These are phyloP conservation scores for Fusarium chuoi DNA, from an alignment of 2,329 filamentous ascomycete species.

Conservation along the genomic window DNA sequence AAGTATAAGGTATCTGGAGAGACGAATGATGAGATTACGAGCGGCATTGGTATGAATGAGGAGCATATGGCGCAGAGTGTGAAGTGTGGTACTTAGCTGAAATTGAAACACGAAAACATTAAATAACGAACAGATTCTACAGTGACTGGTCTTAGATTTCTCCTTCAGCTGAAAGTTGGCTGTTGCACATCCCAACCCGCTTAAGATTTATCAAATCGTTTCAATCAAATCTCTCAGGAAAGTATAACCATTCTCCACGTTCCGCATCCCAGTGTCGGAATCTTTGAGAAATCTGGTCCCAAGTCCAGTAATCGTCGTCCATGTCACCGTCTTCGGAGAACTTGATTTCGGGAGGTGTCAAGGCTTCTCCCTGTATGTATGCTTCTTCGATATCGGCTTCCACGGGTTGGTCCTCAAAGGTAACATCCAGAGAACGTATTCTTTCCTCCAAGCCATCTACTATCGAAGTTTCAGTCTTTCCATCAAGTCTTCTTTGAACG, in stretches of 20 bases:
- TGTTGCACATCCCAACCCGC: background rate
- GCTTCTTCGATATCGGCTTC: constrained; percentile 17
- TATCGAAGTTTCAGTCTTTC: background rate
- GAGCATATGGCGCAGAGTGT: background rate
- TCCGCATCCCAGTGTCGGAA: constrained; percentile 42
- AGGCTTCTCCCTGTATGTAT: constrained; percentile 28
- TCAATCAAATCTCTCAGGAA: constrained; percentile 42
- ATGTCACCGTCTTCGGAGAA: constrained; percentile 29
- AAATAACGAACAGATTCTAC: background rate
- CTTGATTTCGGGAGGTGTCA: constrained; percentile 36
- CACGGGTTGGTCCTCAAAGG: background rate
- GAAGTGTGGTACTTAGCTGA: background rate
- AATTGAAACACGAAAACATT: background rate
- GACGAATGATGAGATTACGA: background rate
- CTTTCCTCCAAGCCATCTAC: constrained; percentile 8
- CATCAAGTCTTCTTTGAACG: constrained; percentile 2
- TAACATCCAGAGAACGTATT: constrained; percentile 9
- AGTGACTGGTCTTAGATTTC: background rate
- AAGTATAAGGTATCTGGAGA: background rate
- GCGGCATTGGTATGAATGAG: background rate
- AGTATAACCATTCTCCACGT: constrained; percentile 35
- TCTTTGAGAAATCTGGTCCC: constrained; percentile 23
- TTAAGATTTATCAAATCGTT: background rate
- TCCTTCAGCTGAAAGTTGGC: background rate
- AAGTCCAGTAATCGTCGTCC: constrained; percentile 39